Evolutionary conservation across 1,139 yeast genomes (phyloP).

Genomic region (Hemisphaericaspora lyxosophila): DNA sequence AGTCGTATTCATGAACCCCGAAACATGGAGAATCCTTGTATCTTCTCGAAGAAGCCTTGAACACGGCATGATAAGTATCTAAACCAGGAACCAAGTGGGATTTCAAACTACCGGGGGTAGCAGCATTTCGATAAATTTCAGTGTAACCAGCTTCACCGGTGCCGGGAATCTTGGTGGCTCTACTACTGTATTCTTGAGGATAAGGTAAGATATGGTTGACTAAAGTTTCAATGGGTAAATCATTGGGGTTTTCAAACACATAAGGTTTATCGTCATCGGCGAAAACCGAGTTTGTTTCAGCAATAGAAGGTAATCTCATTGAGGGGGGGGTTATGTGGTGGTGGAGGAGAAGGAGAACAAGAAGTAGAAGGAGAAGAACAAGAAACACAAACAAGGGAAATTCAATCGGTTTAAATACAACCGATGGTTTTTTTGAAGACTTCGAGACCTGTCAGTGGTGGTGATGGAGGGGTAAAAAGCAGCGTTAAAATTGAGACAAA

Average conservation of each 20-base stretch:
- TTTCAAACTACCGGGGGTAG: slow-evolving; percentile 23
- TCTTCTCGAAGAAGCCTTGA: slow-evolving; percentile 22
- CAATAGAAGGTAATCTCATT: slow-evolving; percentile 13
- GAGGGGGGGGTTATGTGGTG: too few species aligned
- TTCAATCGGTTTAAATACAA: too few species aligned
- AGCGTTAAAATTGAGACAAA: neutral
- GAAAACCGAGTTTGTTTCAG: slow-evolving; percentile 10
- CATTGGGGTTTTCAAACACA: slow-evolving; percentile 19
- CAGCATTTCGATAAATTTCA: slow-evolving; percentile 33
- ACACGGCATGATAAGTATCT: slow-evolving; percentile 29
- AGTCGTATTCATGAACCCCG: slow-evolving; percentile 32
- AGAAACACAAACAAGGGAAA: neutral
- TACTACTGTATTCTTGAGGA: slow-evolving; percentile 14
- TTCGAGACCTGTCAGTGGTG: too few species aligned
- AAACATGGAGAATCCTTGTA: slow-evolving; percentile 28
- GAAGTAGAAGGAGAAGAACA: neutral
- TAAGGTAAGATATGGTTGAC: slow-evolving; percentile 27
- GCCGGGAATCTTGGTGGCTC: slow-evolving; percentile 30
- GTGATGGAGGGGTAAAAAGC: too few species aligned
- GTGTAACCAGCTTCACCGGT: slow-evolving; percentile 32
- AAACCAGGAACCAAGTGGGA: slow-evolving; percentile 22
- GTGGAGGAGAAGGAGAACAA: neutral
- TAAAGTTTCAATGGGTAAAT: slow-evolving; percentile 16
- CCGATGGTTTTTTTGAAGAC: too few species aligned
- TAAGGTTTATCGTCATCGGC: slow-evolving; percentile 15